Conservation (phyloP, 2,329 filamentous ascomycete genomes). For the Orbilia ellipsospora region DNA sequence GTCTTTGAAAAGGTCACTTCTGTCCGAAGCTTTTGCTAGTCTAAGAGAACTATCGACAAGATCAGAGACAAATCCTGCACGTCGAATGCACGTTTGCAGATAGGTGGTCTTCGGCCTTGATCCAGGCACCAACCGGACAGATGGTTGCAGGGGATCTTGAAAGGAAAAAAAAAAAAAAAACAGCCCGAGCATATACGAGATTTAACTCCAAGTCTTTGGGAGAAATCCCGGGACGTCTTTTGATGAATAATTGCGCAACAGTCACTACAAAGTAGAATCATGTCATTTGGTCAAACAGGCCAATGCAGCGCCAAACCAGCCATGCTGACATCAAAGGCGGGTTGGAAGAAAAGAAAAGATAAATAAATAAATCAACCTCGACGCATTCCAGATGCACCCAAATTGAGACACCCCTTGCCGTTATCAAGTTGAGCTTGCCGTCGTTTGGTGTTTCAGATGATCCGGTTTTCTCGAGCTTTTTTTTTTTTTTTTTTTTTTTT, state of each 20-base stretch:
- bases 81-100: slow-evolving; percentile 39
- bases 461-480: slow-evolving; percentile 20
- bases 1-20: background rate
- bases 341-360: slow-evolving; percentile 13
- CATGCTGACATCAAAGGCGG: slow-evolving; percentile 51
- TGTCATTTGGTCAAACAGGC: slow-evolving; percentile 35
- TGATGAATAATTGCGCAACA: slow-evolving; percentile 55
- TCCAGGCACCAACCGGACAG: slow-evolving; percentile 50
- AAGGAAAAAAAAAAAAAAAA: slow-evolving; percentile 40
- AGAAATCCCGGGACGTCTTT: slow-evolving; percentile 15
- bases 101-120: slow-evolving; percentile 24
- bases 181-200: slow-evolving; percentile 39
- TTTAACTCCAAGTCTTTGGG: slow-evolving; percentile 2
- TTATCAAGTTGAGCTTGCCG: slow-evolving; percentile 26
- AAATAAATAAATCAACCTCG: slow-evolving; percentile 4
- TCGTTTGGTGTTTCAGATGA: slow-evolving; percentile 46
- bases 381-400: slow-evolving; percentile 42
- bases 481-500: background rate
- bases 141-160: slow-evolving; percentile 45
- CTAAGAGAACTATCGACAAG: slow-evolving; percentile 35
- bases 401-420: slow-evolving; percentile 47
- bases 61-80: slow-evolving; percentile 53
- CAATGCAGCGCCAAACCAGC: slow-evolving; percentile 50
- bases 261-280: slow-evolving; percentile 26
- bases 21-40: slow-evolving; percentile 18